Conservation (phyloP, 495 filamentous ascomycete species). For the Polyplosphaeria fusca region DNA sequence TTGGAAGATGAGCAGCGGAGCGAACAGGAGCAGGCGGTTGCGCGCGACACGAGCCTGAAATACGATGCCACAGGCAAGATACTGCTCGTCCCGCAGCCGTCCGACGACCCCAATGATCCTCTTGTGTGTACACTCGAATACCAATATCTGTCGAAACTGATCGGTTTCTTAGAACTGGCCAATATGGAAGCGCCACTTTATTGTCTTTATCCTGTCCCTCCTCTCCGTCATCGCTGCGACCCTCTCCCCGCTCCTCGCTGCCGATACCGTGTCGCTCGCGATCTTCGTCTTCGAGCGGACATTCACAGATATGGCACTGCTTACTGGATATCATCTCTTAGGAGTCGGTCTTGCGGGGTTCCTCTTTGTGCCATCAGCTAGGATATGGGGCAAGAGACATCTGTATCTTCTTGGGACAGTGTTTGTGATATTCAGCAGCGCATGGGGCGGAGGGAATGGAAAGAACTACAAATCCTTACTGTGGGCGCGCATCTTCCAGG, state of each 20-base stretch:
- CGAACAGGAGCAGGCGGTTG: slow-evolving; percentile 11
- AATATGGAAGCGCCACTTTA: slow-evolving; percentile 78
- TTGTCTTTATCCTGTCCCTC: slow-evolving; percentile 72
- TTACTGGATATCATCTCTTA: slow-evolving; percentile 85
- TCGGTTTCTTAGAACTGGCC: slow-evolving; percentile 83
- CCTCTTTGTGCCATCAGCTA: slow-evolving; percentile 80
- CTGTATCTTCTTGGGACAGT: slow-evolving; percentile 75
- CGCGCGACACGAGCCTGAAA: slow-evolving; percentile 36
- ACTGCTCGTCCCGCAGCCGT: slow-evolving; percentile 45
- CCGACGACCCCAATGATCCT: slow-evolving; percentile 43
- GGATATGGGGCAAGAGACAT: slow-evolving; percentile 90
- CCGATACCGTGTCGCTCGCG: slow-evolving; percentile 72
- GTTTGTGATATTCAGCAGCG: slow-evolving; percentile 65
- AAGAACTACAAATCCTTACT: slow-evolving; percentile 65
- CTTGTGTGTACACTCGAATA: slow-evolving; percentile 51
- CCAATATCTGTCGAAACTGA: too few species aligned
- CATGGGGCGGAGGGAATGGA: slow-evolving; percentile 73
- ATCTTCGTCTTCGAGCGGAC: slow-evolving; percentile 51
- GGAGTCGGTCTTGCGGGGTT: slow-evolving; percentile 78
- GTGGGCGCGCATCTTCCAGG: slow-evolving; percentile 56
- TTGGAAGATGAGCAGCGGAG: slow-evolving; percentile 24
- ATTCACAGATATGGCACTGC: slow-evolving; percentile 70
- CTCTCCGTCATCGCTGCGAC: slow-evolving; percentile 76
- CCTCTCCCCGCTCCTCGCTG: slow-evolving; percentile 79
- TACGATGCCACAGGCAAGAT: slow-evolving; percentile 39